Evolutionary conservation across 2,329 filamentous ascomycete genomes (phyloP).

Genomic region (Ophiosphaerella herpotricha): DNA sequence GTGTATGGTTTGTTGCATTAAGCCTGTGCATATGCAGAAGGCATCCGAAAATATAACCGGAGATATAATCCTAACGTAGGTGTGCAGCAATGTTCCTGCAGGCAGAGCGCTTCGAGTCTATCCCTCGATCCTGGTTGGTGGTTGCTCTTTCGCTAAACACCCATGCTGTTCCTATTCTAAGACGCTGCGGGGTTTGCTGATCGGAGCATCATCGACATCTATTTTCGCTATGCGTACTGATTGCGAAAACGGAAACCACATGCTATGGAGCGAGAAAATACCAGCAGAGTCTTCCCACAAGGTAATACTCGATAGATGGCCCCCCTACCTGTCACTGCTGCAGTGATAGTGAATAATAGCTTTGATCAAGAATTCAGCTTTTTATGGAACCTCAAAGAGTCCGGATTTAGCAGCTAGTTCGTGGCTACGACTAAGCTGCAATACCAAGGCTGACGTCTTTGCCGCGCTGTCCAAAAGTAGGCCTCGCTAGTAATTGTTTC

Average conservation of each 20-base stretch:
- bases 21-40: too few species aligned
- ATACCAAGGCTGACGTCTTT: conserved; percentile 9
- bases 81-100: background rate
- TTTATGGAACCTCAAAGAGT: background rate
- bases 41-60: too few species aligned
- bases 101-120: conserved; percentile 1
- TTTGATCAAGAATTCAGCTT: background rate
- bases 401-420: background rate
- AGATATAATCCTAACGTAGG: too few species aligned
- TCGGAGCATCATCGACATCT: background rate
- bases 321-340: background rate
- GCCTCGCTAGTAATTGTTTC: conserved; percentile 6
- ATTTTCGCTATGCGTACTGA: conserved; percentile 1
- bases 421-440: conserved; percentile 8
- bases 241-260: background rate
- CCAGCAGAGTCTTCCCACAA: too few species aligned
- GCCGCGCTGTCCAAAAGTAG: conserved; percentile 4
- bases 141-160: conserved; percentile 3
- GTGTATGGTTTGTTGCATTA: too few species aligned
- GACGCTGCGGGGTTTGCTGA: background rate
- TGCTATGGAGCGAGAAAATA: too few species aligned
- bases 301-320: background rate
- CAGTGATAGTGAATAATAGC: background rate
- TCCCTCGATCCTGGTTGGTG: background rate
- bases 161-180: conserved; percentile 9